A percentile compares a stretch with the other conserved stretches of the same genome.
Evolutionary conservation across 139 green algal genomes (phyloP).

Genomic region (Nannochloris sp.): DNA sequence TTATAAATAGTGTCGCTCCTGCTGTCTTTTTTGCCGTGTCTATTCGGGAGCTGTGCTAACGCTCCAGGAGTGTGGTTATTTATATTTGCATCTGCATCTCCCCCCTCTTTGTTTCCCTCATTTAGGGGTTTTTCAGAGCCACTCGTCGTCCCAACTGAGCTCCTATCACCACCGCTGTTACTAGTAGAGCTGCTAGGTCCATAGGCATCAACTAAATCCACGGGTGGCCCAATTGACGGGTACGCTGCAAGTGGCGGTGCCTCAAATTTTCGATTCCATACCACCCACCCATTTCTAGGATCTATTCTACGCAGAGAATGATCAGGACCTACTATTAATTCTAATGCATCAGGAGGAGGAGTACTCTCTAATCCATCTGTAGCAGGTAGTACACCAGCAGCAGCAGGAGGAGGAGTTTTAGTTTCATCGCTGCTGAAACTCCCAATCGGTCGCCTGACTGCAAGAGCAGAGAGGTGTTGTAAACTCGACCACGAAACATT

Average conservation of each 20-base stretch:
- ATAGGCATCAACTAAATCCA: slow-evolving; percentile 28
- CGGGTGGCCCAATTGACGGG: neutral
- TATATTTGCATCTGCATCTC: neutral
- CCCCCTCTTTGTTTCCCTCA: neutral
- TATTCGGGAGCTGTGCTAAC: too few species aligned
- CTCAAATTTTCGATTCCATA: slow-evolving; percentile 58
- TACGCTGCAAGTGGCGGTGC: slow-evolving; percentile 58
- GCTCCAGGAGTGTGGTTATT: neutral
- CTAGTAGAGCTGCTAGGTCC: too few species aligned
- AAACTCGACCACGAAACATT: slow-evolving; percentile 27
- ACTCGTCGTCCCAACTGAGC: too few species aligned
- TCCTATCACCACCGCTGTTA: too few species aligned
- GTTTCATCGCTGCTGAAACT: neutral
- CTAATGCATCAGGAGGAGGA: neutral
- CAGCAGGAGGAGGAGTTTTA: neutral
- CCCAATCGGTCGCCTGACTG: neutral
- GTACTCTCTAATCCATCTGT: neutral
- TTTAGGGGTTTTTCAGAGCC: too few species aligned
- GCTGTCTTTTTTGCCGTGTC: too few species aligned
- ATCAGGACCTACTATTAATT: slow-evolving; percentile 17
- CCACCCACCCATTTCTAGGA: slow-evolving; percentile 27
- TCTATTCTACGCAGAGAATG: slow-evolving; percentile 40
- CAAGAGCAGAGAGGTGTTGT: slow-evolving; percentile 2
- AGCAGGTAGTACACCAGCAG: neutral
- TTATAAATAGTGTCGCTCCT: too few species aligned